Evolutionary conservation across 2,329 filamentous ascomycete genomes (phyloP), one percentile per base, ranked within the genome.

Genomic region (Dactylellina sp.): DNA sequence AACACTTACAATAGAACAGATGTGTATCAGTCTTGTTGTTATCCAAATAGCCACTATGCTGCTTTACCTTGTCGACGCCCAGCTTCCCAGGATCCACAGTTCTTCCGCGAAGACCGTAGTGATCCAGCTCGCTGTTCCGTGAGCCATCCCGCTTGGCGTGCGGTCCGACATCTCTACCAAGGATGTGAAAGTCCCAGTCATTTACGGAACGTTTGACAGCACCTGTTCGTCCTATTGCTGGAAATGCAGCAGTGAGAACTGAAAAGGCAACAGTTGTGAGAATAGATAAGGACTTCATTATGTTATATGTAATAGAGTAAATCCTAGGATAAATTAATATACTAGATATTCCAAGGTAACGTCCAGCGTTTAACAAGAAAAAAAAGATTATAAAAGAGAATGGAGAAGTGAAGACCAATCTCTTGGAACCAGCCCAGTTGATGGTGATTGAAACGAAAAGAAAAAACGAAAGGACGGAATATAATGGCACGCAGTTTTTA

Each of bases 11-110:
- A 84, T 97, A 98, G 82, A 99, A 98, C 71, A 98, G 84, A 82
- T 98, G 95, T 88, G 98, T 97, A 83, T 98, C 94, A 2, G n/a
- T 47, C 81, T 95, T 92, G 75, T 98, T 91, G 79, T 98, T 93
- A 81, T 98, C 95, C 44, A 99, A 88, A 83, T 99, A 99, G 75
- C 95, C 95, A 79, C 91, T 96, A 87, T 96, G 97, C 83, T 98
- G 95, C 88, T 97, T 98, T 80, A 98, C 93, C 77, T 83, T 78
- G 82, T 99, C 95, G 80, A 98, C 88, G 65, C 91, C 91, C 71
- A 99, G 89, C 77, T 87, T 86, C 72, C 86, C 87, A 59, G 95
- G 94, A 25, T 60, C 37, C 3, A 60, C 40, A 81, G 90, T 89
- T 89, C 97, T 97, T 78, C 92, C 89, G 77, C 95, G 89, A 76